Evolutionary conservation across 345 rosid genomes (phyloP), one percentile per base, ranked within the genome.

Genomic region (Viola odorata): DNA sequence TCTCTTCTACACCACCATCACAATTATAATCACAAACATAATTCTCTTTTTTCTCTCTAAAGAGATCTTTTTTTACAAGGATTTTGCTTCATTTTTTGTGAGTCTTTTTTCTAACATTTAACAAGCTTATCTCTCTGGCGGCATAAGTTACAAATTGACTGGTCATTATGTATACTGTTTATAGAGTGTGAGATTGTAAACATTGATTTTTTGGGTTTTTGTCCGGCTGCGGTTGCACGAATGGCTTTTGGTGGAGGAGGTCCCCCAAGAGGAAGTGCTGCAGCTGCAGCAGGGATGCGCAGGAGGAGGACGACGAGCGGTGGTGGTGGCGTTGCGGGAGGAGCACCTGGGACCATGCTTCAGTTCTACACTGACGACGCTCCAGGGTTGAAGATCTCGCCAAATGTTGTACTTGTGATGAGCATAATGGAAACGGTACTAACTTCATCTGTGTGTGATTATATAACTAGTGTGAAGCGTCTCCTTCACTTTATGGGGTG

Each of bases 21-120:
- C n/a, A n/a, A n/a, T n/a, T n/a, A n/a, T n/a, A n/a, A n/a, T n/a
- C n/a, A n/a, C n/a, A n/a, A n/a, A n/a, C n/a, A n/a, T n/a, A n/a
- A n/a, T n/a, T n/a, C n/a, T n/a, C n/a, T n/a, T n/a, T n/a, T n/a
- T n/a, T n/a, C n/a, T n/a, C n/a, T n/a, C n/a, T n/a, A n/a, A n/a
- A n/a, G n/a, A n/a, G n/a, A n/a, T n/a, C n/a, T n/a, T n/a, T n/a
- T n/a, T n/a, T n/a, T n/a, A n/a, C n/a, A n/a, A n/a, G n/a, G n/a
- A 94, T 82, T 94, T 94, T 82, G 97, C 95, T 68, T 94, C 97
- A 57, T 94, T 94, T 84, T 72, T 94, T 96, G 99, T 86, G 75
- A 77, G 91, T 53, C 59, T 50, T 61, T 60, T 39, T 49, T 37
- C 32, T 37, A 13, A 48, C 23, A 51, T 8, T 14, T 9, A 40